Base-by-base conservation (phyloP, 495 filamentous ascomycete genomes). In the Lasiosphaeriaceae sp. region DNA sequence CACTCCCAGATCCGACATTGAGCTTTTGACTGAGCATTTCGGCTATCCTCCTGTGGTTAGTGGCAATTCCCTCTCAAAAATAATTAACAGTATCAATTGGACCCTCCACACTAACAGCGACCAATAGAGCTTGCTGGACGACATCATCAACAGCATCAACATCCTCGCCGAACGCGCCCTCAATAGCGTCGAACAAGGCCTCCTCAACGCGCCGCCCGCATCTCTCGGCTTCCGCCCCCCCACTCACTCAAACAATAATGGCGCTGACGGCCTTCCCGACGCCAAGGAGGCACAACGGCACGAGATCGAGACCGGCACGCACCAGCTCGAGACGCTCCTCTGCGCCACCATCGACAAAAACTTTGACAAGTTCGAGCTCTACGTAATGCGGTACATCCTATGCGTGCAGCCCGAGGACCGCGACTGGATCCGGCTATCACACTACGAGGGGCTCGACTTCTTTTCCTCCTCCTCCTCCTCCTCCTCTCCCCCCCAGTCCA, bases 91-190 rank as follows among this genome's bases (percentile, higher is more conserved):
- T n/a, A n/a, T n/a, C n/a, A n/a, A n/a, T n/a, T n/a, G n/a, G n/a
- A n/a, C n/a, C n/a, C n/a, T n/a, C n/a, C n/a, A n/a, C n/a, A n/a
- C n/a, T n/a, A n/a, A n/a, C n/a, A n/a, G n/a, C n/a, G n/a, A n/a
- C n/a, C n/a, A n/a, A n/a, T 63, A 96, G 92, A 87, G 87, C 58
- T 82, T 98, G 21, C 86, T 98, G 68, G 94, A 98, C 80, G 94
- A 97, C 68, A 89, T 98, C 58, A 96, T 97, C 75, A 97, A 98
- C 77, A 86, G 86, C 57, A 84, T 96, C 64, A 97, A 97, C 77
- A 87, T 89, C 54, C 77, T 97, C 64, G 85, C 90, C 63, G 93
- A 92, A 71, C 84, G 84, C 64, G 90, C 90, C 52, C 85, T 96
- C 59, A 86, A 88, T 57, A 86, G 84, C 57, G 80, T 97, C 58